Evolutionary conservation across 2,329 filamentous ascomycete species (phyloP), one percentile per base, ranked within the genome.

Genomic region (Scopulariopsis brevicaulis): DNA sequence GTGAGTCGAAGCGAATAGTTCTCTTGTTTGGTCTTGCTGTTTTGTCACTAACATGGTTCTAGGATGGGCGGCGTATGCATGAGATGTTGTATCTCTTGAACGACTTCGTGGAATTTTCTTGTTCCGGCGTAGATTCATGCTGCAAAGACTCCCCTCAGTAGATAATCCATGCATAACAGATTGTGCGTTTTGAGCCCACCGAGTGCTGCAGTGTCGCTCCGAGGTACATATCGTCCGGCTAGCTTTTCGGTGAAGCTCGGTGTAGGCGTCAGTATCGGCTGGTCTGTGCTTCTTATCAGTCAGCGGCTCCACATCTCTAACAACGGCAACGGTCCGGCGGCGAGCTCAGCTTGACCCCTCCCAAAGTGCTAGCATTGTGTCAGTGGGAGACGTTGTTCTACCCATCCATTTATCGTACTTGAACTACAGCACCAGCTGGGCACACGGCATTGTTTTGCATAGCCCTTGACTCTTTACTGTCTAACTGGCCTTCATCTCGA

Each of bases 51-150:
- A 58, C 53, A 55, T 22, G 46, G 46, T 22, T 57, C 15, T 20
- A 75, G 74, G 74, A 35, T 77, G 74, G 74, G 74, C 74, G 54
- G 74, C 74, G 25, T 76, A 77, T 68, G 74, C 74, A 54, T 77
- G 62, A 68, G 56, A 22, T 37, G 20, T 4, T 35, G 25, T 37
- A 22, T 22, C 6, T 37, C 37, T 37, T 24, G 20, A 22, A 3
- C 20, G 46, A 22, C 20, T 11, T 24, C 5, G 10, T 22, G n/a
- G 10, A 22, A 8, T 50, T 24, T 22, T 50, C 8, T n/a, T n/a
- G 40, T 46, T 3, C 18, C 15, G 40, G 7, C 7, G 40, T 46
- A 18, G 15, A n/a, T 18, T n/a, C 10, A n/a, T n/a, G n/a, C 14
- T 46, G 40, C n/a, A 40, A 7, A 46, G 37, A 40, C 18, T 11